Evolutionary conservation across 768 basidiomycete genomes (phyloP).

Genomic region (Tricholoma furcatifolium): DNA sequence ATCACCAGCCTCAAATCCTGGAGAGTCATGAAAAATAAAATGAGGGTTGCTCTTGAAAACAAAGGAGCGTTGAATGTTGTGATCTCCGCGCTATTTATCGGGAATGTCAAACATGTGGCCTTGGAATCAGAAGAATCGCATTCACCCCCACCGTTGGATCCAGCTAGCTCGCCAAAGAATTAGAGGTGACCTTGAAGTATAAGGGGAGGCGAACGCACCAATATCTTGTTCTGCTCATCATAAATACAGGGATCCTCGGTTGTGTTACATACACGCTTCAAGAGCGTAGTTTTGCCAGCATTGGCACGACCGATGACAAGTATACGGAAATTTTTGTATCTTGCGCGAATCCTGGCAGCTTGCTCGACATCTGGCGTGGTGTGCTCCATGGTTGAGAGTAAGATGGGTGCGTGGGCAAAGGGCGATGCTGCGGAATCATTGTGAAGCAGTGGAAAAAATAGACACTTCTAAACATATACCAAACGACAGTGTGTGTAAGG

Average conservation of each 20-base stretch:
- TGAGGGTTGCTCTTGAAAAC: slow-evolving; percentile 20
- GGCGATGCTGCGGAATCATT: too few species aligned
- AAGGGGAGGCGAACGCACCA: not conserved
- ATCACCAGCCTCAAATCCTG: slow-evolving; percentile 21
- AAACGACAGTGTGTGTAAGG: too few species aligned
- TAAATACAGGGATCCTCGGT: not conserved
- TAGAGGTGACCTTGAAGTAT: not conserved
- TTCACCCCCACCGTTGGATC: not conserved
- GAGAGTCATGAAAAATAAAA: slow-evolving; percentile 28
- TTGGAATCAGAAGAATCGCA: not conserved
- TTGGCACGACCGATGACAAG: slow-evolving; percentile 31
- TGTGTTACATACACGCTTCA: not conserved
- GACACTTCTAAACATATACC: too few species aligned
- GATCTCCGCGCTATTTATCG: slow-evolving; percentile 19
- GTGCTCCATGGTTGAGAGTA: not conserved
- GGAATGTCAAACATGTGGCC: not conserved
- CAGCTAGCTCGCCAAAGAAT: not conserved
- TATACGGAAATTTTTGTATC: slow-evolving; percentile 23
- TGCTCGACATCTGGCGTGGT: too few species aligned
- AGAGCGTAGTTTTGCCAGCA: slow-evolving; percentile 28
- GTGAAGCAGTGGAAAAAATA: too few species aligned
- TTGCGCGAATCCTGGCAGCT: slow-evolving; percentile 5
- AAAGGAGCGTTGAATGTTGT: slow-evolving; percentile 20
- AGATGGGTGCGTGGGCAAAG: too few species aligned
- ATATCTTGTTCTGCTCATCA: not conserved